A percentile compares a stretch with the other conserved stretches of the same genome.
Conservation (phyloP, 1,284 basidiomycete genomes). For the Ceratobasidium sp. region DNA sequence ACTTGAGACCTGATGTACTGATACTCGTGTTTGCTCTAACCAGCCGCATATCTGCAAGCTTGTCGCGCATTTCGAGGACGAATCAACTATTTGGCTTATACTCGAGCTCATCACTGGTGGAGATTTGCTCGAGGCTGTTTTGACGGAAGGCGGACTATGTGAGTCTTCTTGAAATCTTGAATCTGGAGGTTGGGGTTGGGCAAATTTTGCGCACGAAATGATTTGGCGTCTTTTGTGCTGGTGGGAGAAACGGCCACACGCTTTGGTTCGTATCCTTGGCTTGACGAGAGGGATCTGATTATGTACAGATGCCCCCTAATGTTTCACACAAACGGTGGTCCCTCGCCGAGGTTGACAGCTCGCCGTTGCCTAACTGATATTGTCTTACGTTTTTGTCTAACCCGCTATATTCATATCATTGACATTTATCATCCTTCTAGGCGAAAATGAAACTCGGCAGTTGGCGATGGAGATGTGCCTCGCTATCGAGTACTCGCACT, state of each 20-base stretch:
- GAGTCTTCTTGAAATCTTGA: constrained; percentile 48
- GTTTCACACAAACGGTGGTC: neutral
- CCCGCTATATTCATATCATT: neutral
- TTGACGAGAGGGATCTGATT: neutral
- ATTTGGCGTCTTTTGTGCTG: no score
- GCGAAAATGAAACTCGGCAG: constrained; percentile 63
- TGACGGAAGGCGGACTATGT: constrained; percentile 66
- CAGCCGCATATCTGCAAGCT: constrained; percentile 80
- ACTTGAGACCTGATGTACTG: neutral
- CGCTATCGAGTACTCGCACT: constrained; percentile 70
- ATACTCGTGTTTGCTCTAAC: neutral
- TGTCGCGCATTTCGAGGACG: constrained; percentile 77
- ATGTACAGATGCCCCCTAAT: neutral
- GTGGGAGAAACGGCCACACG: no score
- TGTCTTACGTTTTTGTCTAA: neutral
- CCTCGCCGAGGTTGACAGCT: neutral
- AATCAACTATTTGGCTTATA: constrained; percentile 68
- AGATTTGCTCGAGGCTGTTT: constrained; percentile 84
- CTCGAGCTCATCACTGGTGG: constrained; percentile 81
- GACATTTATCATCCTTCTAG: constrained; percentile 51
- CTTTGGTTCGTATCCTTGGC: no score
- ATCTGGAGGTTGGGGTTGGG: neutral
- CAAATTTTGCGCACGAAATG: neutral
- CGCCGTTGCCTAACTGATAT: neutral
- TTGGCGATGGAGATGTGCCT: constrained; percentile 69